Percentiles rank a stretch among this genome's conserved stretches.
Evolutionary conservation across 305 asterid species (phyloP).

Genomic region (Fraxinus sp.): DNA sequence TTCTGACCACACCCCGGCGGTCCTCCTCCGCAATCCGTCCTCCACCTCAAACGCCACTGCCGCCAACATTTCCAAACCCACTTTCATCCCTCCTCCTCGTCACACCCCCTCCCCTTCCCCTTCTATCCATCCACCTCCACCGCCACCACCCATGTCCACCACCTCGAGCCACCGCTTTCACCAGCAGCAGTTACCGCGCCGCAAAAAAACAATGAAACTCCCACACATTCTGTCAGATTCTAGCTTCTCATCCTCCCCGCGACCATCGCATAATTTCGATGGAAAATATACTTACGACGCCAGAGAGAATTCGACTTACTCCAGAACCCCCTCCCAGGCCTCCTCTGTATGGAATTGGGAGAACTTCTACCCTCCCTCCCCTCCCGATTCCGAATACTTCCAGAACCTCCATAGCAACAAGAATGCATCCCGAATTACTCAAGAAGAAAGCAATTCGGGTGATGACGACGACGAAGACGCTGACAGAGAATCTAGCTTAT

Average conservation of each 20-base stretch:
- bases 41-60: slow-evolving; percentile 28
- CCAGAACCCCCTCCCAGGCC: slow-evolving; percentile 75
- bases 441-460: slow-evolving; percentile 25
- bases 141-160: slow-evolving; percentile 43
- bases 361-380: slow-evolving; percentile 81
- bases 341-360: slow-evolving; percentile 98
- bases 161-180: slow-evolving; percentile 35
- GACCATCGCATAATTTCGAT: slow-evolving; percentile 34
- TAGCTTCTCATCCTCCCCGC: slow-evolving; percentile 64
- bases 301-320: slow-evolving; percentile 56
- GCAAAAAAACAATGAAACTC: slow-evolving; percentile 47
- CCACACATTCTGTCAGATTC: slow-evolving; percentile 89
- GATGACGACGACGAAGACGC: slow-evolving; percentile 28
- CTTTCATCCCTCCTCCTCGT: slow-evolving; percentile 24
- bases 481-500: slow-evolving; percentile 42
- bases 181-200: slow-evolving; percentile 41
- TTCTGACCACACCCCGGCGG: slow-evolving; percentile 75
- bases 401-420: slow-evolving; percentile 42
- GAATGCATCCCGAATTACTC: slow-evolving; percentile 14
- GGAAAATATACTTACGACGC: slow-evolving; percentile 41
- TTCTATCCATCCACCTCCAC: slow-evolving; percentile 39
- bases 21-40: slow-evolving; percentile 57
- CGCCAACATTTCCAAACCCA: slow-evolving; percentile 27
- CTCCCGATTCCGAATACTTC: slow-evolving; percentile 79
- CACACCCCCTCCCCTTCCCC: slow-evolving; percentile 30